phyloP scores from a whole-genome alignment of 2,329 filamentous ascomycete species.

The Pseudogymnoascus sp. region DNA sequence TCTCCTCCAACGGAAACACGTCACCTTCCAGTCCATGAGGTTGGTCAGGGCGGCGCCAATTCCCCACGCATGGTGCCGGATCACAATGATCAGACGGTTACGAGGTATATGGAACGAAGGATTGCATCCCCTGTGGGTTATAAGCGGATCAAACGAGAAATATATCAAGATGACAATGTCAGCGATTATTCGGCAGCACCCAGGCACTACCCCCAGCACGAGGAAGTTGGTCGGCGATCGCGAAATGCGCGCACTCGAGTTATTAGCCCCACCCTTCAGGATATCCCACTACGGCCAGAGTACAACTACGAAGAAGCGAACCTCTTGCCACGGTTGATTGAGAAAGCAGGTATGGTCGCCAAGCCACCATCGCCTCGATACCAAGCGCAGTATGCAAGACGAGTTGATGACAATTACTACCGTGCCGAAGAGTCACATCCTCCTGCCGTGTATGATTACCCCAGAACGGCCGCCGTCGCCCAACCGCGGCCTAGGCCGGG shows the following conservation, averaged over 20 bases:
- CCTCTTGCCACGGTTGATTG: not conserved
- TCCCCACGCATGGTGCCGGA: not conserved
- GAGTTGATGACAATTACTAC: not conserved
- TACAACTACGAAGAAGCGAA: constrained; percentile 4
- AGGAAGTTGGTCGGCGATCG: not conserved
- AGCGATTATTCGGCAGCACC: not conserved
- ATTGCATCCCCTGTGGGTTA: not conserved
- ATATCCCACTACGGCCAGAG: not conserved
- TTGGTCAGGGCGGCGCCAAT: not conserved
- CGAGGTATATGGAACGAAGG: not conserved
- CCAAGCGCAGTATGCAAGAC: not conserved
- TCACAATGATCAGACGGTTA: not conserved
- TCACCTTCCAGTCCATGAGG: not conserved
- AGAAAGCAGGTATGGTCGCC: not conserved
- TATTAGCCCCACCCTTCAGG: not conserved
- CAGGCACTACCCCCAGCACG: not conserved
- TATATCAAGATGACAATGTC: not conserved
- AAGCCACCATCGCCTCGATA: not conserved
- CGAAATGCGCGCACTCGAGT: not conserved
- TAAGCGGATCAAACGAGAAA: not conserved
- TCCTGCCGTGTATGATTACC: not conserved
- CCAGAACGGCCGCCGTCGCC: not conserved
- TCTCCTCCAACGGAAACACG: not conserved
- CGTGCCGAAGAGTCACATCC: not conserved
- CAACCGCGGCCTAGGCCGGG: constrained; percentile 16